Evolutionary conservation across 371 early-diverging fungal species (phyloP).

Genomic region (Basidiobolus meristosporus): DNA sequence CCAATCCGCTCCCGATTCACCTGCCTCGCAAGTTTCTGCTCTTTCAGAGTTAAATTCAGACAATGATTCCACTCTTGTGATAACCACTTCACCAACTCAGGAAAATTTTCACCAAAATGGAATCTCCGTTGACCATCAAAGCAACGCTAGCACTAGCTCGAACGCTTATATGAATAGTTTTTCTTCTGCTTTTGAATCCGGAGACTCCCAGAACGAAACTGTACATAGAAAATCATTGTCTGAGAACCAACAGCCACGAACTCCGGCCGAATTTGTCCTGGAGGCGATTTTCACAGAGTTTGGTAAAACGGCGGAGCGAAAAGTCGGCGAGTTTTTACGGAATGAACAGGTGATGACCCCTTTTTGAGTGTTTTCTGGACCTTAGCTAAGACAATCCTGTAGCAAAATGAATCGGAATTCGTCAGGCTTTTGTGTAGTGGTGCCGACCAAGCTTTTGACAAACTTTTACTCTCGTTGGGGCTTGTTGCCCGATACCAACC

Average conservation of each 20-base stretch:
- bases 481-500: constrained; percentile 70
- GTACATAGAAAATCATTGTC: no score
- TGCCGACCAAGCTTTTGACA: constrained; percentile 61
- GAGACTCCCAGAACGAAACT: no score
- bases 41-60: no score
- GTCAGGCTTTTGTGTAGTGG: constrained; percentile 23
- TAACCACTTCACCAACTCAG: no score
- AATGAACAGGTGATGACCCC: constrained; percentile 8
- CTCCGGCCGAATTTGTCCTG: constrained; percentile 18
- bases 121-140: no score
- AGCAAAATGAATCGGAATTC: constrained; percentile 18
- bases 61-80: no score
- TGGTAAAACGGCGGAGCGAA: constrained; percentile 24
- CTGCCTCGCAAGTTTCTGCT: no score
- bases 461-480: constrained; percentile 53
- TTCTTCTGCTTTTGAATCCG: no score
- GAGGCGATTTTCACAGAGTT: constrained; percentile 27
- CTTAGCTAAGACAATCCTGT: constrained; percentile 1
- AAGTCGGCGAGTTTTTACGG: constrained; percentile 16
- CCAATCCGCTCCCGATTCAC: no score
- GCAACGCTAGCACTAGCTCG: no score
- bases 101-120: no score
- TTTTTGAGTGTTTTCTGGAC: neutral
- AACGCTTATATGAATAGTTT: no score
- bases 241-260: constrained; percentile 10